Base-by-base conservation (phyloP, 2,329 filamentous ascomycete species). In the Torrubiella hemipterigena region DNA sequence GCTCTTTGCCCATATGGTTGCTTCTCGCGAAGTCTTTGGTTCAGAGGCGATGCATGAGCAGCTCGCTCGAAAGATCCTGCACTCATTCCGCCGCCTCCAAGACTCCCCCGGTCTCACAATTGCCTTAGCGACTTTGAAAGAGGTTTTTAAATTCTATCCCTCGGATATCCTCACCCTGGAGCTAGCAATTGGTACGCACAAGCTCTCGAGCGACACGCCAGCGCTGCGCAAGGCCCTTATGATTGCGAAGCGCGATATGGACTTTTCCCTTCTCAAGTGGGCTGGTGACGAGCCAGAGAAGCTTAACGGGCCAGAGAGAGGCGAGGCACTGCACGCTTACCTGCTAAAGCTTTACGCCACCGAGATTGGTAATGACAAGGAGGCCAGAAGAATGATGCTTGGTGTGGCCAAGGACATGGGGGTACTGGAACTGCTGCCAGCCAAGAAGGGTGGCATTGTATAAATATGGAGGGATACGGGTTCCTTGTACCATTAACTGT, bases 1-100 rank as follows among this genome's bases (percentile, higher is more conserved):
- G 14, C 46, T 67, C 16, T 71, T 70, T 43, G 50, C 53, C 12
- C 58, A 68, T 34, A 66, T 59, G 42, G 62, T 72, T 30, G 61
- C 64, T 30, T 64, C 64, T 33, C 52, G 55, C 17, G 49, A 57
- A 9, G 52, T 65, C 6, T 69, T 69, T 38, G 46, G 59, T 30
- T 45, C 54, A 2, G 54, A 54, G 9, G 50, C 56, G 37, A 54
- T 68, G 23, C 58, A 69, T 39, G 48, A 52, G 4, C 59, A 67
- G 35, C 51, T 71, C 15, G 64, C 59, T 7, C 61, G 63, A 38
- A 65, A 59, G 40, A 58, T 68, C 13, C 46, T 69, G 10, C 65
- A 69, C 43, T 63, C 63, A 1, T 67, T 69, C 47, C 63, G 64
- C 27, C 58, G 58, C 18, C 42, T 66, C 4, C 40, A 52, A 16